Conservation (phyloP, 805 yeast genomes). For the Suhomyces sp. region DNA sequence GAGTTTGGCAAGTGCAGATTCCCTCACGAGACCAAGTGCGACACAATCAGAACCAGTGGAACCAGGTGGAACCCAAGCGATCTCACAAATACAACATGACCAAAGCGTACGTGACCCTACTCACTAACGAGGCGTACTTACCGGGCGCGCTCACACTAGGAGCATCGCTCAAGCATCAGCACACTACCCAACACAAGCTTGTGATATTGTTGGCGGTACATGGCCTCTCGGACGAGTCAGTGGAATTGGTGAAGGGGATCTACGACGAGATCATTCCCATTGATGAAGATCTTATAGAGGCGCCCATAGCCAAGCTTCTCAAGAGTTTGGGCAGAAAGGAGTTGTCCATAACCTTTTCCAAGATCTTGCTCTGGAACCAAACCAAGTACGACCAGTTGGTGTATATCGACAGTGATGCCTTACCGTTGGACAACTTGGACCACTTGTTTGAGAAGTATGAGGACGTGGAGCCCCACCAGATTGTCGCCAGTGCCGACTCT, state of each 20-base stretch:
- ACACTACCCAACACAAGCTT: constrained; percentile 16
- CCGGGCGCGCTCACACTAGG: constrained; percentile 36
- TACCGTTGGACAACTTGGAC: constrained; percentile 22
- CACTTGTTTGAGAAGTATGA: constrained; percentile 17
- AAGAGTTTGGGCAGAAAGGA: constrained; percentile 24
- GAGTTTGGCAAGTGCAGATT: background rate
- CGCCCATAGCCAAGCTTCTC: constrained; percentile 18
- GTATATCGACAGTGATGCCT: constrained; percentile 28
- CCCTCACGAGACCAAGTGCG: background rate
- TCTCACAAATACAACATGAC: background rate
- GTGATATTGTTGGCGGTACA: constrained; percentile 17
- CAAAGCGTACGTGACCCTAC: constrained; percentile 26
- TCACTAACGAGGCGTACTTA: constrained; percentile 31
- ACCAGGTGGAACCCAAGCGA: background rate
- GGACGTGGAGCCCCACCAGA: constrained; percentile 8
- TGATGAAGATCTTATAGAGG: constrained; percentile 14
- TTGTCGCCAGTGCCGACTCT: constrained; percentile 27
- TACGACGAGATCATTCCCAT: constrained; percentile 28
- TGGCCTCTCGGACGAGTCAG: constrained; percentile 13
- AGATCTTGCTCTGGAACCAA: constrained; percentile 25
- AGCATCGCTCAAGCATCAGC: constrained; percentile 17
- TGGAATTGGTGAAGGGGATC: constrained; percentile 16
- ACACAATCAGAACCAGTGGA: background rate
- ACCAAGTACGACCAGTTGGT: constrained; percentile 19
- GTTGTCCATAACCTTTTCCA: constrained; percentile 25